Evolutionary conservation across 2,329 filamentous ascomycete species (phyloP), one percentile per base, ranked within the genome.

Genomic region (Claviceps quebecensis): DNA sequence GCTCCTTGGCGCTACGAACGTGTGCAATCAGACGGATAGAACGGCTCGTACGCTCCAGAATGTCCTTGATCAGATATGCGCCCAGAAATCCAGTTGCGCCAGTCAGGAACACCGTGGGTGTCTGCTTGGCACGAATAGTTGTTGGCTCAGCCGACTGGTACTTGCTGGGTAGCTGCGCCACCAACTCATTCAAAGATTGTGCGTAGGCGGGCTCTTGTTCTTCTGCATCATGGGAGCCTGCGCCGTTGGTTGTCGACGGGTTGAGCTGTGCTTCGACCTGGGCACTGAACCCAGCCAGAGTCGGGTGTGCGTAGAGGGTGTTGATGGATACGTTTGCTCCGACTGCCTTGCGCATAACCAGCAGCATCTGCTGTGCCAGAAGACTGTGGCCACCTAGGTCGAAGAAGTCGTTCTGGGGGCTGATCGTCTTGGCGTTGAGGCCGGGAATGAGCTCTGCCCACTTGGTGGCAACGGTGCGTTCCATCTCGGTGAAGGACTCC

Each of bases 71-170:
- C 11, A 96, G 72, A 61, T 89, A 94, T 0, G 86, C 78, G 29
- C 90, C 90, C 19, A 96, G 68, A 72, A 96, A 96, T 22, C 63
- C 63, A 1, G 62, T 96, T 4, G 87, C 88, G 44, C 91, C 89
- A 2, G 90, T 96, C 5, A 96, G 69, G 65, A 96, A 86, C 11
- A 93, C 74, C 0, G 83, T 88, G 9, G 47, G 47, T 16, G 14
- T 48, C 37, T 48, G 61, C 53, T 52, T 66, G 54, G 55, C 65
- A 58, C 13, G 64, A 57, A 22, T 59, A 47, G 37, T 56, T 53
- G 22, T 56, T 1, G 80, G 76, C 9, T 61, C 60, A 1, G 61
- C 62, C 2, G 58, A 55, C 45, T 62, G 63, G 49, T 65, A 66
- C 38, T 56, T 63, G 29, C 59, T 58, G 1, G 79, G 74, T 13